phyloP scores from a whole-genome alignment of 2,329 filamentous ascomycete genomes.

The Claviceps monticola region DNA sequence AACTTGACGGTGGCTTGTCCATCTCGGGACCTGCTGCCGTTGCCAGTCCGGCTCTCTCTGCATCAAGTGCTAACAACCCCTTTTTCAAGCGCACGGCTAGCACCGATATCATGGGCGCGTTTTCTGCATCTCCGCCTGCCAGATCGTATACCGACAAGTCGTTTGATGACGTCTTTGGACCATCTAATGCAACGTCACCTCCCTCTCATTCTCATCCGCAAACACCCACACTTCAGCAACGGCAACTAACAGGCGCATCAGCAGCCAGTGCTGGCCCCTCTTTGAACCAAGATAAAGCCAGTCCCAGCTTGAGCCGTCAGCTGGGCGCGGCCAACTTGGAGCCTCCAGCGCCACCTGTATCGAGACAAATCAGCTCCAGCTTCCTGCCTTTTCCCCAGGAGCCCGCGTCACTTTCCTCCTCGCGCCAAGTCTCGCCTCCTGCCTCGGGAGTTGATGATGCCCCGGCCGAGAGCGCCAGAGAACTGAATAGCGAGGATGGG shows the following conservation, averaged over 20 bases:
- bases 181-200: slow-evolving; percentile 33
- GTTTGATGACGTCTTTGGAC: slow-evolving; percentile 80
- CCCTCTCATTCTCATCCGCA: slow-evolving; percentile 21
- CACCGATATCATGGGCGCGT: slow-evolving; percentile 43
- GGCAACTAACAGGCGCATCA: slow-evolving; percentile 44
- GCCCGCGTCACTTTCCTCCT: slow-evolving; percentile 59
- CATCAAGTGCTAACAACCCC: slow-evolving; percentile 73
- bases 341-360: slow-evolving; percentile 50
- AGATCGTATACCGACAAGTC: slow-evolving; percentile 46
- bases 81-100: slow-evolving; percentile 70
- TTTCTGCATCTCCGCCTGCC: slow-evolving; percentile 29
- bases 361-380: slow-evolving; percentile 63
- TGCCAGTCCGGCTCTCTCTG: slow-evolving; percentile 55
- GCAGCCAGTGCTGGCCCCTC: slow-evolving; percentile 36
- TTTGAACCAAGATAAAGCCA: slow-evolving; percentile 35
- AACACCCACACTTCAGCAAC: slow-evolving; percentile 30
- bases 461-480: slow-evolving; percentile 11
- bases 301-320: slow-evolving; percentile 50
- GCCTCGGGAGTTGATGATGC: slow-evolving; percentile 42
- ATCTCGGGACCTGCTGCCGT: slow-evolving; percentile 35
- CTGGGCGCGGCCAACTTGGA: slow-evolving; percentile 45
- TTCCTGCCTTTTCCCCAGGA: slow-evolving; percentile 57
- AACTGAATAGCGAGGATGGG: slow-evolving; percentile 9
- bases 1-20: slow-evolving; percentile 36
- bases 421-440: slow-evolving; percentile 63